Evolutionary conservation across 208 protist genomes (phyloP).

Genomic region (Phytomonas francai): DNA sequence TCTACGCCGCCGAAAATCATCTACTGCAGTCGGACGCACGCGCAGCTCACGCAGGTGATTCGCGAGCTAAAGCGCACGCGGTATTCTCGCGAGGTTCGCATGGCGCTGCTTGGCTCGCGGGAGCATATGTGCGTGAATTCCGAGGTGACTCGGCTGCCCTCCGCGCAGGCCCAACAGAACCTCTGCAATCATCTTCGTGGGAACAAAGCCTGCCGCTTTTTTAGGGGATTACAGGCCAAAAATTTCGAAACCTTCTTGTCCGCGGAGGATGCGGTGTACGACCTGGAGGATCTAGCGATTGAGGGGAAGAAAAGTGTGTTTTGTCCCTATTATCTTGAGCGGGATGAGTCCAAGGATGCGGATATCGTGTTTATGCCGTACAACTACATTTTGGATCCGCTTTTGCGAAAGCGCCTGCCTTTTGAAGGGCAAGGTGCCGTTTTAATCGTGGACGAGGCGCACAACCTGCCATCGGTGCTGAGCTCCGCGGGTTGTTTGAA

Average conservation of each 20-base stretch:
- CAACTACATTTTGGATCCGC: constrained; percentile 96
- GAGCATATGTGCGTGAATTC: constrained; percentile 96
- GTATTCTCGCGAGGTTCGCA: constrained; percentile 67
- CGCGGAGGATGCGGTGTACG: constrained; percentile 44
- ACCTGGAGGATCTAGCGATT: constrained; percentile 93
- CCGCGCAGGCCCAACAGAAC: constrained; percentile 49
- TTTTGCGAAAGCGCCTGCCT: constrained; percentile 76
- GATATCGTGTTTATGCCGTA: constrained; percentile 98
- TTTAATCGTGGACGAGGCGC: constrained; percentile 96
- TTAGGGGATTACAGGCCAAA: constrained; percentile 35
- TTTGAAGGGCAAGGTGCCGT: constrained; percentile 72
- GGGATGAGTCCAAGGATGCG: constrained; percentile 67
- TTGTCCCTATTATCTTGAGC: constrained; percentile 95
- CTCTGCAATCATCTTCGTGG: constrained; percentile 64
- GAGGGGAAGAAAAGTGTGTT: constrained; percentile 58
- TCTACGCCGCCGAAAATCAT: constrained; percentile 57
- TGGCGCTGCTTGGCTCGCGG: constrained; percentile 91
- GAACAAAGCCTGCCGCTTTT: constrained; percentile 73
- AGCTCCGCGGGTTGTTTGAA: constrained; percentile 47
- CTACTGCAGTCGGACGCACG: constrained; percentile 96
- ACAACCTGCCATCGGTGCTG: constrained; percentile 91
- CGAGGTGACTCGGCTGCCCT: constrained; percentile 61
- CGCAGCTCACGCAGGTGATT: constrained; percentile 97
- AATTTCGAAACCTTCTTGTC: constrained; percentile 11
- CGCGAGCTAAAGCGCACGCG: constrained; percentile 91